A percentile compares a stretch with the other conserved stretches of the same genome.
These are phyloP conservation scores for Quercus dentata DNA, from an alignment of 306 rosid genomes.

Conservation along the genomic window DNA sequence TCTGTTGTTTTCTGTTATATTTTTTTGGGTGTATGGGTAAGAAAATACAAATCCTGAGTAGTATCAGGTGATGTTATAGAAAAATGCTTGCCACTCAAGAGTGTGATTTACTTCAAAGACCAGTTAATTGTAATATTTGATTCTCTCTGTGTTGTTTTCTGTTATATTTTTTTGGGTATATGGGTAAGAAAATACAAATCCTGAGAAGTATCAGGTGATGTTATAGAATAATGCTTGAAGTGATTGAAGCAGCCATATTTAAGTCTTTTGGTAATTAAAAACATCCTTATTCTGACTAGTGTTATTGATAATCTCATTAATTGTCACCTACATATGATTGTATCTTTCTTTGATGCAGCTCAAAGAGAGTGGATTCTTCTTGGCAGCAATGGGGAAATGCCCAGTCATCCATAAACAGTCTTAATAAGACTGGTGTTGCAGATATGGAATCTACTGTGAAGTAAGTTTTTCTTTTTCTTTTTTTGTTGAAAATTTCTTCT, in stretches of 20 bases:
- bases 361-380: constrained; percentile 50
- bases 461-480: constrained; percentile 38
- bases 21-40: background rate
- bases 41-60: background rate
- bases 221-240: background rate
- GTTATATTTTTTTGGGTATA: background rate
- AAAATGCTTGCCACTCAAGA: background rate
- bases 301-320: background rate
- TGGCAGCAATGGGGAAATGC: constrained; percentile 66
- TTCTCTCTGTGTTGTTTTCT: background rate
- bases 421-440: constrained; percentile 39
- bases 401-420: constrained; percentile 37
- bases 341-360: constrained; percentile 46
- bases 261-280: background rate
- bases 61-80: background rate
- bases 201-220: background rate
- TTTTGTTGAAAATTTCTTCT: background rate
- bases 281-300: background rate
- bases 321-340: background rate
- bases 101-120: background rate
- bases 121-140: background rate
- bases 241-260: background rate
- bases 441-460: constrained; percentile 54
- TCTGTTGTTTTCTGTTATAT: background rate
- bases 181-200: background rate